A percentile compares a stretch with the other conserved stretches of the same genome.
phyloP scores from a whole-genome alignment of 768 basidiomycete genomes.

The Mycena venus region DNA sequence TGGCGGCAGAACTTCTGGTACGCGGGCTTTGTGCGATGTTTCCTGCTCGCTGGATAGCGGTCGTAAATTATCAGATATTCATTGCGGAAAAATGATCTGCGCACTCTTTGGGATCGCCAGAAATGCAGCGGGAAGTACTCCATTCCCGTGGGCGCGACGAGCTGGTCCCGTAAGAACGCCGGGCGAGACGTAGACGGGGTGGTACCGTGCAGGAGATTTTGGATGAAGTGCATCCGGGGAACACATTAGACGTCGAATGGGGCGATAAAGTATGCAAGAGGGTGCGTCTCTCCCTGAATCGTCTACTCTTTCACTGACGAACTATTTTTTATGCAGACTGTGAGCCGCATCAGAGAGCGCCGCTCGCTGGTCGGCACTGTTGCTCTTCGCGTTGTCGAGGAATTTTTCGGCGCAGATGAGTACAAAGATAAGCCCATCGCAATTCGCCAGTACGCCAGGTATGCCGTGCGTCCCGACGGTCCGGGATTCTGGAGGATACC shows the following conservation, averaged over 20 bases:
- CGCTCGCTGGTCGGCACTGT: not conserved
- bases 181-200: no score
- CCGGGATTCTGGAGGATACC: not conserved
- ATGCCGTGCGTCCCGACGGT: not conserved
- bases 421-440: not conserved
- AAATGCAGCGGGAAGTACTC: no score
- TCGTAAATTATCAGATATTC: no score
- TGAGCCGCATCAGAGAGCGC: not conserved
- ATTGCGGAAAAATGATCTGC: no score
- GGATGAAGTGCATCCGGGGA: not conserved
- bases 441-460: not conserved
- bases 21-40: no score
- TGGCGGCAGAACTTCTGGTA: no score
- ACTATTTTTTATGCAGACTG: not conserved
- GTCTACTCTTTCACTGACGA: no score
- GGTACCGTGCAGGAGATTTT: not conserved
- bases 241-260: not conserved
- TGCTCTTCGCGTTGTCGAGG: not conserved
- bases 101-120: no score
- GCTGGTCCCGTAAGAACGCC: no score
- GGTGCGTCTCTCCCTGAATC: not conserved
- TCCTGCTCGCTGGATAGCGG: no score
- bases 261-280: not conserved
- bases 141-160: no score
- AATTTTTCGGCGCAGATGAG: not conserved